Evolutionary conservation across 1,284 basidiomycete species (phyloP), one percentile per base, ranked within the genome.

Genomic region (Amylostereum areolatum): DNA sequence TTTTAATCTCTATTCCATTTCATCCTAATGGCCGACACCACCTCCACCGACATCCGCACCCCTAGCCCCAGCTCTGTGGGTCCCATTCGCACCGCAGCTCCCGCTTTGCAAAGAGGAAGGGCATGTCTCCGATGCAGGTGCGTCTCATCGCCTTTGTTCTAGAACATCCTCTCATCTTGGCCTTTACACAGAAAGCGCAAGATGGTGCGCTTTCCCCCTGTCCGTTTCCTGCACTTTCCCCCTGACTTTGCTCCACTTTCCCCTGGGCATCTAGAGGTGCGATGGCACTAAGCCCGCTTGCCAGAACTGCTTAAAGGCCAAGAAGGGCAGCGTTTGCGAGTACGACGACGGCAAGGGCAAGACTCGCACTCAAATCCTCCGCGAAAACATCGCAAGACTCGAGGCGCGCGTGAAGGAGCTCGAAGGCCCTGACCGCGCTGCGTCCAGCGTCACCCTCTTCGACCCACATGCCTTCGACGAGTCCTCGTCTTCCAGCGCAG

Each of bases 71-170:
- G n/a, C 18, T 18, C 18, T 18, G 18, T 18, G 10, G 49, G 46
- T 42, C 47, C 55, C 32, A 39, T 49, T 48, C 55, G 55, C 39
- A 45, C 44, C 48, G n/a, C 48, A 30, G 52, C 46, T 10, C 55
- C 55, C 40, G 59, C 66, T 37, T 59, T 69, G 8, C 67, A 69
- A 54, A 55, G 67, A 62, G 82, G 81, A 50, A 84, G 84, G 63
- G 81, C 81, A 49, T 85, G 82, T 69, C 68, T 84, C 52, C 72
- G 81, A 67, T 85, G 81, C 73, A 77, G 78, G 77, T 77, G 48
- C 46, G 71, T 41, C 51, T 49, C 49, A 33, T 29, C 40, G n/a
- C 8, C 25, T 42, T 50, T 35, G 9, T 18, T 9, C 47, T 3
- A 7, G 12, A 29, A 37, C 43, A 11, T 42, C 51, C 34, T 28